Conservation (phyloP, 371 early-diverging fungal species). For the Massospora cicadina region DNA sequence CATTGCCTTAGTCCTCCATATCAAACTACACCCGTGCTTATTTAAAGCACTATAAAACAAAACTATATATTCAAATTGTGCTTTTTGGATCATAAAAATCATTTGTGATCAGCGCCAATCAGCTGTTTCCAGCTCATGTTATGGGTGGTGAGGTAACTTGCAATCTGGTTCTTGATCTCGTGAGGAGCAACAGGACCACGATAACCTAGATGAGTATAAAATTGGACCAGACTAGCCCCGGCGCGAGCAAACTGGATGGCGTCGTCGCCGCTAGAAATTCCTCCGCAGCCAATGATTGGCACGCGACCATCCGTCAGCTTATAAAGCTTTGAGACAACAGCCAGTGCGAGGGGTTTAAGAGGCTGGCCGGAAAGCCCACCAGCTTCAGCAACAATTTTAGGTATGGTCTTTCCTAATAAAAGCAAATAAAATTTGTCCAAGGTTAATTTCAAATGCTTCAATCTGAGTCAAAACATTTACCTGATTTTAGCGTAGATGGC, state of each 20-base stretch:
- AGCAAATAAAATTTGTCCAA: neutral
- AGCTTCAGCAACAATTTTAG: conserved; percentile 22
- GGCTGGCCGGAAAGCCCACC: conserved; percentile 72
- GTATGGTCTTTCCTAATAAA: conserved; percentile 13
- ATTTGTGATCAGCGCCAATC: neutral
- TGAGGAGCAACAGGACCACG: conserved; percentile 51
- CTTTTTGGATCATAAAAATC: no score
- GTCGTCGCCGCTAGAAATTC: conserved; percentile 49
- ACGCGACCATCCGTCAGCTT: conserved; percentile 39
- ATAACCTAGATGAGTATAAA: conserved; percentile 51
- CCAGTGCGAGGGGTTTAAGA: conserved; percentile 38
- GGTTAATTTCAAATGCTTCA: no score
- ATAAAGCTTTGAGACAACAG: conserved; percentile 42
- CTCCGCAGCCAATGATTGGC: conserved; percentile 71
- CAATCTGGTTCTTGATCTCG: conserved; percentile 39
- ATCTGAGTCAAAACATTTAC: conserved; percentile 17
- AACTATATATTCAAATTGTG: no score
- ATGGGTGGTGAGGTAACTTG: neutral
- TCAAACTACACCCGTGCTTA: no score
- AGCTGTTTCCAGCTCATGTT: neutral
- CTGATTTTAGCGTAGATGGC: conserved; percentile 29
- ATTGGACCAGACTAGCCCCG: conserved; percentile 57
- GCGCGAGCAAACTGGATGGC: conserved; percentile 49
- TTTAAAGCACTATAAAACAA: no score
- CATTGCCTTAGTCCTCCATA: no score